Percentiles rank a stretch among this genome's conserved stretches.
Conservation (phyloP, 2,329 filamentous ascomycete species). For the Botrytis tulipae region DNA sequence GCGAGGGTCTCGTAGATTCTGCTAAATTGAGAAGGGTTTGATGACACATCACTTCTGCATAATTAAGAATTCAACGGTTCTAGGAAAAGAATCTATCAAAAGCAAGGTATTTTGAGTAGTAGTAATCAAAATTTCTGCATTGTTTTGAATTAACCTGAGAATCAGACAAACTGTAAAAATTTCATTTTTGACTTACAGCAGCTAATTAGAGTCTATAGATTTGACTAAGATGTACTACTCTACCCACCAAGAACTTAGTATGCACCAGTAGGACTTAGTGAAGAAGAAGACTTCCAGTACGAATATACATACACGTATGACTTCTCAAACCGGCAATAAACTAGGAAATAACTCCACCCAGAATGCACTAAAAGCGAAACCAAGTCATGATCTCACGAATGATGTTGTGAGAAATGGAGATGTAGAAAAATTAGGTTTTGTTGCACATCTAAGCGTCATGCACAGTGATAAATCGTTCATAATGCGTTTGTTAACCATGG, state of each 20-base stretch:
- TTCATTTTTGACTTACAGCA: not conserved
- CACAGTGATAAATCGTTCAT: not conserved
- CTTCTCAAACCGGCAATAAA: not conserved
- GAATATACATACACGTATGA: not conserved
- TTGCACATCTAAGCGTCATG: not conserved
- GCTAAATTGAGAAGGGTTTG: not conserved
- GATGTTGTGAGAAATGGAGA: not conserved
- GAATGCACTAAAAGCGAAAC: not conserved
- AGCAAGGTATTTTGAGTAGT: too few relatives aligned
- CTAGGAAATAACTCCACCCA: not conserved
- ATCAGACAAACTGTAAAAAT: not conserved
- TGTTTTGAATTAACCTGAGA: not conserved
- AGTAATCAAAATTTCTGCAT: not conserved
- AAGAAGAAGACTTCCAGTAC: not conserved
- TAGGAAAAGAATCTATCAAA: accelerated
- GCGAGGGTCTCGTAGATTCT: not conserved
- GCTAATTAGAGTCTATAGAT: not conserved
- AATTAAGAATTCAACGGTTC: not conserved
- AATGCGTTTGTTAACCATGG: not conserved
- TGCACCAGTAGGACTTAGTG: not conserved
- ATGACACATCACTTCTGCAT: not conserved
- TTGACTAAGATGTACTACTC: not conserved
- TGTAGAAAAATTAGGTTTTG: not conserved
- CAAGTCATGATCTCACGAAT: not conserved
- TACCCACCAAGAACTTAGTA: not conserved